Percentiles rank a stretch among this genome's conserved stretches.
These are phyloP conservation scores for Mollisiaceae sp. DNA, from an alignment of 2,329 filamentous ascomycete genomes.

Conservation along the genomic window DNA sequence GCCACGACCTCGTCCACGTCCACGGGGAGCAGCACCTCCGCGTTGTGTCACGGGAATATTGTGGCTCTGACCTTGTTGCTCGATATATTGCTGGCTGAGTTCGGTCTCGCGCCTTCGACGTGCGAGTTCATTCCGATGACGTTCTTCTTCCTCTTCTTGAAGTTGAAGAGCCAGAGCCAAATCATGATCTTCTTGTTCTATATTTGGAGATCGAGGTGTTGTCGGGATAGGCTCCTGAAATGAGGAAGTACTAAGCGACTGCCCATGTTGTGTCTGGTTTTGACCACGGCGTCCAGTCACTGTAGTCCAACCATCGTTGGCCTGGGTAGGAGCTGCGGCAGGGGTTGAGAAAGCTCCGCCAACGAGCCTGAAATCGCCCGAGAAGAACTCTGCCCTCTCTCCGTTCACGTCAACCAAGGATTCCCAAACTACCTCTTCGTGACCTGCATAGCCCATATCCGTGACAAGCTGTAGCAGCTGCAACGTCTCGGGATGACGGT, in stretches of 20 bases:
- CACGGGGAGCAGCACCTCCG: constrained; percentile 31
- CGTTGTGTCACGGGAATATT: constrained; percentile 35
- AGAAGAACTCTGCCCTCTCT: constrained; percentile 80
- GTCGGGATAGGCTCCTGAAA: constrained; percentile 19
- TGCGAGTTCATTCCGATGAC: constrained; percentile 65
- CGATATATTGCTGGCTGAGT: constrained; percentile 73
- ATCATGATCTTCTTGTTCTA: constrained; percentile 80
- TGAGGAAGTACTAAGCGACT: constrained; percentile 17
- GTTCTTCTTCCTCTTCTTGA: constrained; percentile 91
- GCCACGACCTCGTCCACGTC: constrained; percentile 17
- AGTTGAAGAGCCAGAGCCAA: constrained; percentile 88
- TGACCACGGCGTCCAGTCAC: constrained; percentile 24
- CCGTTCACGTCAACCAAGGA: constrained; percentile 88
- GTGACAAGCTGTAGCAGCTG: constrained; percentile 86
- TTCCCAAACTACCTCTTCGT: constrained; percentile 96
- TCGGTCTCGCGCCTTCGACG: constrained; percentile 69
- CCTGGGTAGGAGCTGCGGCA: constrained; percentile 11
- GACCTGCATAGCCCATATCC: constrained; percentile 85
- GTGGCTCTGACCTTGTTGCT: constrained; percentile 60
- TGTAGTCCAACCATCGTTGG: constrained; percentile 33
- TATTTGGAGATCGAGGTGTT: constrained; percentile 31
- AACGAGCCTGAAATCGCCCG: constrained; percentile 89
- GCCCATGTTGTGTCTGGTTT: constrained; percentile 6
- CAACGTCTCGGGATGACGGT: constrained; percentile 80
- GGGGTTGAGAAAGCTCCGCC: constrained; percentile 54